Evolutionary conservation across 495 filamentous ascomycete genomes (phyloP).

Genomic region (Xylaria castorea): DNA sequence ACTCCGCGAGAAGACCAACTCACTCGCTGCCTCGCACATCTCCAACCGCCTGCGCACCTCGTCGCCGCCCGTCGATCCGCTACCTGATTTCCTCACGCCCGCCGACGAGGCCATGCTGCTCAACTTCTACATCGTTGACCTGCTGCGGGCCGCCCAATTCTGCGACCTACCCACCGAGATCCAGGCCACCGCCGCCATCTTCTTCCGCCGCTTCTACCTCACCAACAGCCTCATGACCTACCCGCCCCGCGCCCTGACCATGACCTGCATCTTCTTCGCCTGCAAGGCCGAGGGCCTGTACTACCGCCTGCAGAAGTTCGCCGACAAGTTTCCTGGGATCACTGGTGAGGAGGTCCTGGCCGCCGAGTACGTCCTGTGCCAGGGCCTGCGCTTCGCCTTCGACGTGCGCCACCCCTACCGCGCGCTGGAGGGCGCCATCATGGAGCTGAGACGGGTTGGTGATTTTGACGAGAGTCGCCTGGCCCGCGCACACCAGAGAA

Average conservation of each 20-base stretch:
- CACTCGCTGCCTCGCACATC: constrained; percentile 73
- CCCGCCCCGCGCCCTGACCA: constrained; percentile 83
- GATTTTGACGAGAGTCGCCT: constrained; percentile 61
- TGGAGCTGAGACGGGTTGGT: constrained; percentile 71
- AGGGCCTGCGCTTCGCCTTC: constrained; percentile 91
- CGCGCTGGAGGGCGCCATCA: constrained; percentile 80
- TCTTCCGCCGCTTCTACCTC: constrained; percentile 92
- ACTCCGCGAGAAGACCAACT: constrained; percentile 77
- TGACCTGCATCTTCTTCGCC: constrained; percentile 86
- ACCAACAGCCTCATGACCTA: constrained; percentile 95
- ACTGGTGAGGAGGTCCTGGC: constrained; percentile 81
- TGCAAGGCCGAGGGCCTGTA: constrained; percentile 90
- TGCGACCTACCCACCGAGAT: constrained; percentile 82
- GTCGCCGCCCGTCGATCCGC: constrained; percentile 41
- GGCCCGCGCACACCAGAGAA: constrained; percentile 69
- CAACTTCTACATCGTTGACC: constrained; percentile 76
- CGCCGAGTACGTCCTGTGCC: constrained; percentile 88
- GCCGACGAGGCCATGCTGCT: constrained; percentile 86
- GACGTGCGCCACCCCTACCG: constrained; percentile 92
- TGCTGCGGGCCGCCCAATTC: constrained; percentile 75
- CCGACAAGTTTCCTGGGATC: constrained; percentile 64
- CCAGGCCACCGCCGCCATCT: constrained; percentile 88
- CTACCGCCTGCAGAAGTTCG: constrained; percentile 69
- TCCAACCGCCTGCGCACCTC: constrained; percentile 50
- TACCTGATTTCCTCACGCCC: constrained; percentile 75